Evolutionary conservation across 805 yeast species (phyloP), one percentile per base, ranked within the genome.

Genomic region (Scheffersomyces stipitis): DNA sequence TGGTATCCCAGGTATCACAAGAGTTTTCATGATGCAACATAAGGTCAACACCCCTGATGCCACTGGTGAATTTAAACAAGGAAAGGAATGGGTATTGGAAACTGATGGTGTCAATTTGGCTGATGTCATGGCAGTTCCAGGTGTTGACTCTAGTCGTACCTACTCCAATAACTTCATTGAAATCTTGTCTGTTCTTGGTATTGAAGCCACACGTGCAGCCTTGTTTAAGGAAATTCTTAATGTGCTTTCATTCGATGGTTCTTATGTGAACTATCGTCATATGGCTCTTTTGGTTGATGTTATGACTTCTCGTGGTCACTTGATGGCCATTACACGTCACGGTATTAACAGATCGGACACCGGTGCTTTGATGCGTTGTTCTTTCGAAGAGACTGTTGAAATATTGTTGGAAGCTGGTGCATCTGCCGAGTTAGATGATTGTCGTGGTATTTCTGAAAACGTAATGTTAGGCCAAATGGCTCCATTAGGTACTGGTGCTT

Each of bases 191-290:
- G 99, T 93, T 10, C 71, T 93, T 51, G 99, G 99, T 75, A 93
- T 93, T 58, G 99, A 93, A 64, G 99, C 99, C 29, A 95, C 98
- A 16, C 83, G 99, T 64, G 78, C 90, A 36, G 96, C 98, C 1
- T 72, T 93, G 52, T 93, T 83, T 75, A 86, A 82, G 61, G 99
- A 93, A 71, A 89, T 93, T 54, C 80, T 86, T 67, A 93, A 93
- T 58, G 99, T 93, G 52, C 89, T 93, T 76, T 96, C 98, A 3
- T 93, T 95, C 56, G 99, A 93, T 76, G 99, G 99, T 86, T 90
- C 99, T 26, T 93, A 93, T 56, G 99, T 93, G 44, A 93, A 93
- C 67, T 93, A 93, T 69, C 83, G 99, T 69, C 99, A 93, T 58
- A 84, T 93, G 93, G 97, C 99, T 4, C 72, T 93, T 53, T 75